Conservation (phyloP, 495 filamentous ascomycete genomes). For the Aspergillus nidulans region DNA sequence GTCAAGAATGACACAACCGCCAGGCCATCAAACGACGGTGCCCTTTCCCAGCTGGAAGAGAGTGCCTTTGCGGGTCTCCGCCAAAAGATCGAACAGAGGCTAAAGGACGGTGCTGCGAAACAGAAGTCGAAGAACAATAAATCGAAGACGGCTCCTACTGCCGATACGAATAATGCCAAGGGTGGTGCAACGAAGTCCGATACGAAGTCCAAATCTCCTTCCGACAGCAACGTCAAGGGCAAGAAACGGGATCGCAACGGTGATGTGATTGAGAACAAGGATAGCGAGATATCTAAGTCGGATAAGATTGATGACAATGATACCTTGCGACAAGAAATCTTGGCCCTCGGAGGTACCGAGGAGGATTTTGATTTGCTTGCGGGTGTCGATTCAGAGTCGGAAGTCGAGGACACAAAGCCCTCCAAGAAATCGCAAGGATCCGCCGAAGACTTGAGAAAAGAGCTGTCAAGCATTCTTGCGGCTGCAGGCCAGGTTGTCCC, state of each 20-base stretch:
- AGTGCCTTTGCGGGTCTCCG: constrained; percentile 58
- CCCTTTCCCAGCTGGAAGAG: constrained; percentile 52
- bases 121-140: constrained; percentile 42
- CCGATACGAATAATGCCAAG: constrained; percentile 25
- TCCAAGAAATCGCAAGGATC: constrained; percentile 22
- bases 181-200: constrained; percentile 24
- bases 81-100: constrained; percentile 56
- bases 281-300: constrained; percentile 24
- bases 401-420: constrained; percentile 39
- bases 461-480: constrained; percentile 40
- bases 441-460: constrained; percentile 37
- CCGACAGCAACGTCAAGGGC: constrained; percentile 40
- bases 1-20: constrained; percentile 20
- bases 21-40: constrained; percentile 21
- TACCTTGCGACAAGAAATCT: constrained; percentile 63
- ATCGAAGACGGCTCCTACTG: constrained; percentile 18
- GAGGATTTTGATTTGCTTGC: constrained; percentile 67
- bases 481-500: constrained; percentile 42
- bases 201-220: constrained; percentile 26
- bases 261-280: constrained; percentile 41
- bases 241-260: constrained; percentile 50
- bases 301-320: constrained; percentile 26
- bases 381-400: constrained; percentile 57
- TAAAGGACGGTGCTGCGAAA: constrained; percentile 44
- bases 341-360: constrained; percentile 71